Evolutionary conservation across 805 yeast genomes (phyloP), one percentile per base, ranked within the genome.

Genomic region (Jamesozyma hellenica): DNA sequence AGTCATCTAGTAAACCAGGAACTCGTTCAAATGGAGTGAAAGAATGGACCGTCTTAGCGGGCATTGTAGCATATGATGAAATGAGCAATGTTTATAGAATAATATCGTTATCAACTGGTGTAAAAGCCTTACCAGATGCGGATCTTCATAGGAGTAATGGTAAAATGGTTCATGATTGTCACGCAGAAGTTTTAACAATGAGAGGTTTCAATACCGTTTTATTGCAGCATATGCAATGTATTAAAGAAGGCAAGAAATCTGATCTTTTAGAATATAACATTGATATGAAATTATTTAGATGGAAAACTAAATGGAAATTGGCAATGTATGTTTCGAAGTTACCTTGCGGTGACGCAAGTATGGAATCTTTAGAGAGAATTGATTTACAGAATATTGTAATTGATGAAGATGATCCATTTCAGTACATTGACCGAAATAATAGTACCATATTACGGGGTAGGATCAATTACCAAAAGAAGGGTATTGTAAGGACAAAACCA

Each of bases 281-380:
- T n/a, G 13, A 11, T 25, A 11, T 5, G n/a, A 25, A 12, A 5
- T 30, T 33, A 14, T 75, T 50, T 42, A 42, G 29, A 19, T 37
- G 75, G 36, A 70, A 60, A 32, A 38, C 46, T 0, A 63, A 60
- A 3, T 56, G 72, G 34, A 52, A 65, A 36, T 58, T 86, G 40
- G 79, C 77, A 0, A 54, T 86, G 46, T 79, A 75, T 44, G 64
- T 82, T 5, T 75, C 88, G 10, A 92, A 82, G 45, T 67, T 79
- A 0, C 96, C 96, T 0, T 88, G 97, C 64, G 97, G 97, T 1
- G 96, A 88, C 56, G 78, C 84, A 0, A 80, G 94, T 5, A 72
- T 86, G 75, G 70, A 68, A 25, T 47, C 59, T 2, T 41, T 63
- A 13, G 46, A 42, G 16, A 37, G 28, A 13, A 14, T 31, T 1